Evolutionary conservation across 108 stramenopile species (phyloP).

Genomic region (Asterionellopsis glacialis): DNA sequence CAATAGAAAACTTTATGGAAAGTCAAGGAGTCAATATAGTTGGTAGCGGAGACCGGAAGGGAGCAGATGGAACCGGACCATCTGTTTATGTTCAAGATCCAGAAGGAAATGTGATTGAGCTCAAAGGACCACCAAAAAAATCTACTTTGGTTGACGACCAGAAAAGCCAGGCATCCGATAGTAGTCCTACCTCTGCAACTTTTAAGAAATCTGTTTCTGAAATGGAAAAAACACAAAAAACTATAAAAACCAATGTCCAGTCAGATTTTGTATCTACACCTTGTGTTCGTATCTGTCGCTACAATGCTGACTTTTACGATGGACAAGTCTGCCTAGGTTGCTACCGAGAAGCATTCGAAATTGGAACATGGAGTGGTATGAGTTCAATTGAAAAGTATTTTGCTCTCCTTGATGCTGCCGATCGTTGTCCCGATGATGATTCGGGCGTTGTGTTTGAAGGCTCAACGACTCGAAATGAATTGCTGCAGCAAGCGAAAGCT

Average conservation of each 20-base stretch:
- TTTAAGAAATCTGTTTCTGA: no score
- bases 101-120: slow-evolving; percentile 40
- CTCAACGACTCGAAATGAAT: slow-evolving; percentile 24
- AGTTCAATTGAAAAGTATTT: slow-evolving; percentile 35
- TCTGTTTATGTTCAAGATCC: slow-evolving; percentile 43
- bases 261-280: slow-evolving; percentile 28
- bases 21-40: slow-evolving; percentile 23
- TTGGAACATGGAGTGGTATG: slow-evolving; percentile 51
- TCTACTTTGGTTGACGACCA: no score
- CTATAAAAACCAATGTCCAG: no score
- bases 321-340: slow-evolving; percentile 73
- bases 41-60: slow-evolving; percentile 27
- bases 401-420: slow-evolving; percentile 48
- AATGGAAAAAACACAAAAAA: no score
- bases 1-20: slow-evolving; percentile 17
- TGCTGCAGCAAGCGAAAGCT: slow-evolving; percentile 16
- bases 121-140: slow-evolving; percentile 24
- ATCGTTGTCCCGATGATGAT: slow-evolving; percentile 25
- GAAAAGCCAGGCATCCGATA: no score
- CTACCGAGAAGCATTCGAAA: slow-evolving; percentile 67
- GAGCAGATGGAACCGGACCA: slow-evolving; percentile 40
- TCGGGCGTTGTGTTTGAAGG: slow-evolving; percentile 16
- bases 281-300: slow-evolving; percentile 64
- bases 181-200: no score
- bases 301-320: slow-evolving; percentile 53